These are phyloP conservation scores for Tricholoma terreum DNA, from an alignment of 768 basidiomycete genomes.

Conservation along the genomic window DNA sequence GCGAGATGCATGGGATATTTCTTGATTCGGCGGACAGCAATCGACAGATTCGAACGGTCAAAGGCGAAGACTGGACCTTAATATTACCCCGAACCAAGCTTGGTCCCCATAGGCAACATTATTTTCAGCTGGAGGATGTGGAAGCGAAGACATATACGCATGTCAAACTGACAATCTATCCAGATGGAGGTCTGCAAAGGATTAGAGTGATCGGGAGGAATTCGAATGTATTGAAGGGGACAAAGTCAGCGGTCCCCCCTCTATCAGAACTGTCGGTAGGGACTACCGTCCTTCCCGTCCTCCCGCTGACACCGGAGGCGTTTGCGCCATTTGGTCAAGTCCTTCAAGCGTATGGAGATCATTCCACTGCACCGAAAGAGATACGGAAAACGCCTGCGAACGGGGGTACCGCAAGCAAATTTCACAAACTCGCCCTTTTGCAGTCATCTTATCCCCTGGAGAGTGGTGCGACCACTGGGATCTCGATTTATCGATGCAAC, in stretches of 20 bases:
- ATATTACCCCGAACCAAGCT: constrained; percentile 77
- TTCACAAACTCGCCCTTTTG: constrained; percentile 83
- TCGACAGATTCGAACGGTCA: constrained; percentile 31
- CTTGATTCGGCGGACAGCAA: constrained; percentile 30
- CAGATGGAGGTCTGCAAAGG: constrained; percentile 94
- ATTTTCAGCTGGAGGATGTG: constrained; percentile 76
- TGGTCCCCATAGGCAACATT: constrained; percentile 88
- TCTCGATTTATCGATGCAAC: constrained; percentile 85
- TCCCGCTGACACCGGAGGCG: constrained; percentile 78
- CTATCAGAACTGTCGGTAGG: constrained; percentile 9
- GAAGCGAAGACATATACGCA: constrained; percentile 67
- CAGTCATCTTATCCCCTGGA: constrained; percentile 60
- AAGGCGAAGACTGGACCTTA: constrained; percentile 61
- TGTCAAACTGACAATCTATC: constrained; percentile 84
- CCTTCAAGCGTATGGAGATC: constrained; percentile 79
- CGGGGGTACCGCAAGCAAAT: constrained; percentile 87
- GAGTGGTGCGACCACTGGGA: constrained; percentile 55
- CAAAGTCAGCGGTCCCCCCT: neutral
- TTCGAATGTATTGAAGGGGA: constrained; percentile 7
- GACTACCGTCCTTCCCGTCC: constrained; percentile 43
- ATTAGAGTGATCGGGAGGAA: constrained; percentile 77
- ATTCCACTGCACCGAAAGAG: constrained; percentile 61
- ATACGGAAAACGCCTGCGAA: constrained; percentile 81
- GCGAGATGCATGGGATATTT: constrained; percentile 68
- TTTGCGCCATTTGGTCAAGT: constrained; percentile 91